Conservation (phyloP, 1,284 basidiomycete genomes). For the Cutaneotrichosporon mucoides region DNA sequence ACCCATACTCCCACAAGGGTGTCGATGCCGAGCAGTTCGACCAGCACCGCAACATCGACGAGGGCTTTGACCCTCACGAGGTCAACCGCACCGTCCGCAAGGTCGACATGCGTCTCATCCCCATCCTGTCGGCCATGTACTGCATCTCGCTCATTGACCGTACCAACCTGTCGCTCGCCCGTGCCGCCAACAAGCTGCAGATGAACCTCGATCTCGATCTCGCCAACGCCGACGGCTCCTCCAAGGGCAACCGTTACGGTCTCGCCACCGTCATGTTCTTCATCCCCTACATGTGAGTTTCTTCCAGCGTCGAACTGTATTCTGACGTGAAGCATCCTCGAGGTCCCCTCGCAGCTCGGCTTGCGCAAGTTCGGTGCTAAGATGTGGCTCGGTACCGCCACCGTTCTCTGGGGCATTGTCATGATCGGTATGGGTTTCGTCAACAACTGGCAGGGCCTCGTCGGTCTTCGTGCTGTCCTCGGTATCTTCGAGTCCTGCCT, state of each 20-base stretch:
- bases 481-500: slow-evolving; percentile 40
- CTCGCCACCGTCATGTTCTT: slow-evolving; percentile 46
- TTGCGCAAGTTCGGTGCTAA: slow-evolving; percentile 22
- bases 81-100: slow-evolving; percentile 12
- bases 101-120: slow-evolving; percentile 19
- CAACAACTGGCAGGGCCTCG: slow-evolving; percentile 29
- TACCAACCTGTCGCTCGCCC: slow-evolving; percentile 26
- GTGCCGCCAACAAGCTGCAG: slow-evolving; percentile 13
- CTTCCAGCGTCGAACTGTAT: not conserved
- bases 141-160: slow-evolving; percentile 20
- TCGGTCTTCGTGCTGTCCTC: slow-evolving; percentile 20
- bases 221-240: slow-evolving; percentile 19
- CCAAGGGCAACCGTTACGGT: slow-evolving; percentile 40
- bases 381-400: slow-evolving; percentile 14
- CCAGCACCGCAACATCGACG: slow-evolving; percentile 14
- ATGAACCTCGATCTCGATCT: slow-evolving; percentile 35
- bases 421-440: slow-evolving; percentile 35
- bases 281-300: slow-evolving; percentile 43
- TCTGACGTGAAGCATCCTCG: slow-evolving; percentile 46
- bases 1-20: not conserved
- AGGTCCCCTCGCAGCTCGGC: slow-evolving; percentile 25
- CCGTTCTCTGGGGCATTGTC: slow-evolving; percentile 44
- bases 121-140: slow-evolving; percentile 17
- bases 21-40: not conserved
- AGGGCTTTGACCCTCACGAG: slow-evolving; percentile 5